phyloP scores from a whole-genome alignment of 2,329 filamentous ascomycete genomes.

The Lasiodiplodia hormozganensis region DNA sequence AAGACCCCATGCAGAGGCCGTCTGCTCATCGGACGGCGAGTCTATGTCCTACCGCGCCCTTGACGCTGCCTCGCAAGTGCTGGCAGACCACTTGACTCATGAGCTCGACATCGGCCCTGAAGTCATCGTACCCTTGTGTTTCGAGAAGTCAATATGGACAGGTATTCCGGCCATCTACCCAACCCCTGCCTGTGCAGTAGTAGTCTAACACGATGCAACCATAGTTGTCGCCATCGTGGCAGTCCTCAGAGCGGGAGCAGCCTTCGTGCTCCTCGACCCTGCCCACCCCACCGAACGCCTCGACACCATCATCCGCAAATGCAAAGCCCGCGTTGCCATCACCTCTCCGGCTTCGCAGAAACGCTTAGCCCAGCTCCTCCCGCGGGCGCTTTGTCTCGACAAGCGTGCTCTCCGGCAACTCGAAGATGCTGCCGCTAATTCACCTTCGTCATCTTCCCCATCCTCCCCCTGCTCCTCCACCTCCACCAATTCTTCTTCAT shows the following conservation, averaged over 20 bases:
- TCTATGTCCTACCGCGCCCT: conserved; percentile 73
- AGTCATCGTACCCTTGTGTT: conserved; percentile 72
- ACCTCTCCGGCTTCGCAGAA: not conserved
- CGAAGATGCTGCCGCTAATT: conserved; percentile 33
- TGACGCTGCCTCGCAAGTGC: conserved; percentile 67
- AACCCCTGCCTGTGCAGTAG: not conserved
- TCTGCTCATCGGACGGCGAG: conserved; percentile 15
- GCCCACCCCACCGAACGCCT: conserved; percentile 54
- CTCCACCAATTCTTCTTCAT: conserved; percentile 38
- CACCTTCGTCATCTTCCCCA: conserved; percentile 35
- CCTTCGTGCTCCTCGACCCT: conserved; percentile 76
- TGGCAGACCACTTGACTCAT: conserved; percentile 56
- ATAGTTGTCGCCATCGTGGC: conserved; percentile 79
- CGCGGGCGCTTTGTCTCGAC: not conserved
- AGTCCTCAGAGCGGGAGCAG: conserved; percentile 75
- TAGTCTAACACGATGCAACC: too few relatives aligned
- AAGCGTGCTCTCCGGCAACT: conserved; percentile 39
- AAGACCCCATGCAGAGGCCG: conserved; percentile 16
- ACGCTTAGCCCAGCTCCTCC: conserved; percentile 4
- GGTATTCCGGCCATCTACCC: not conserved
- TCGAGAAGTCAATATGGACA: conserved; percentile 73
- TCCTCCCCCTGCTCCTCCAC: conserved; percentile 31
- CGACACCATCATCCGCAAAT: conserved; percentile 70
- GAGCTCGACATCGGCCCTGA: conserved; percentile 56
- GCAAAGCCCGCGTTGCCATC: conserved; percentile 41